phyloP scores from a whole-genome alignment of 176 grass and related monocot species.

The Bonia amplexicaulis region DNA sequence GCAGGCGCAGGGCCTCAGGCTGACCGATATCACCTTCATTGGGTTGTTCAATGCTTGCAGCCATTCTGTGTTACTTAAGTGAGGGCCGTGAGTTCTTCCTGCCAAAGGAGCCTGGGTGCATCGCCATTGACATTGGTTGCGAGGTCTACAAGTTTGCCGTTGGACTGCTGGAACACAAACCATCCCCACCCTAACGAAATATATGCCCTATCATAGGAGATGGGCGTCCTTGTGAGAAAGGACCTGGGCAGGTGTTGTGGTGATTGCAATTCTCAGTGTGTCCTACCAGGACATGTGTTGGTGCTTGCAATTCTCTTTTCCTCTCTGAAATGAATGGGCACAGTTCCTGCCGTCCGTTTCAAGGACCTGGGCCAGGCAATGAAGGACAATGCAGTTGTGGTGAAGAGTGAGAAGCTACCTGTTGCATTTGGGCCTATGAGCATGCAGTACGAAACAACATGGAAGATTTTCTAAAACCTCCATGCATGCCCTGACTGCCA shows the following conservation, averaged over 20 bases:
- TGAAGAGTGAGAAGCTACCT: neutral
- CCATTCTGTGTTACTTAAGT: conserved; percentile 32
- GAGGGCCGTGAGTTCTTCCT: too few relatives aligned
- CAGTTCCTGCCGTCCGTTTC: too few relatives aligned
- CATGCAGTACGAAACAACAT: neutral
- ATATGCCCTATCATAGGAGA: too few relatives aligned
- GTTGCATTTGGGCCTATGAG: neutral
- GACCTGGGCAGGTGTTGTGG: neutral
- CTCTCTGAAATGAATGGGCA: too few relatives aligned
- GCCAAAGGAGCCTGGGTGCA: neutral
- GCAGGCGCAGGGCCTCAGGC: conserved; percentile 8
- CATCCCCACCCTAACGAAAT: too few relatives aligned
- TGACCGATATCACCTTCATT: conserved; percentile 44
- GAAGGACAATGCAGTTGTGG: neutral
- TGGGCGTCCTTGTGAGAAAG: neutral
- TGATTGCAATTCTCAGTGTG: too few relatives aligned
- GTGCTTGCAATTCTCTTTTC: too few relatives aligned
- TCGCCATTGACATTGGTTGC: neutral
- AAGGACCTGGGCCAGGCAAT: neutral
- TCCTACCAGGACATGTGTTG: too few relatives aligned
- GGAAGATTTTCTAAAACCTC: neutral
- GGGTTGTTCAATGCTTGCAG: conserved; percentile 41
- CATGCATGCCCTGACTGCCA: neutral
- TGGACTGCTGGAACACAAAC: too few relatives aligned
- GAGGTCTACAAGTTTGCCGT: neutral